Evolutionary conservation across 768 basidiomycete genomes (phyloP).

Genomic region (Naganishia antarctica): DNA sequence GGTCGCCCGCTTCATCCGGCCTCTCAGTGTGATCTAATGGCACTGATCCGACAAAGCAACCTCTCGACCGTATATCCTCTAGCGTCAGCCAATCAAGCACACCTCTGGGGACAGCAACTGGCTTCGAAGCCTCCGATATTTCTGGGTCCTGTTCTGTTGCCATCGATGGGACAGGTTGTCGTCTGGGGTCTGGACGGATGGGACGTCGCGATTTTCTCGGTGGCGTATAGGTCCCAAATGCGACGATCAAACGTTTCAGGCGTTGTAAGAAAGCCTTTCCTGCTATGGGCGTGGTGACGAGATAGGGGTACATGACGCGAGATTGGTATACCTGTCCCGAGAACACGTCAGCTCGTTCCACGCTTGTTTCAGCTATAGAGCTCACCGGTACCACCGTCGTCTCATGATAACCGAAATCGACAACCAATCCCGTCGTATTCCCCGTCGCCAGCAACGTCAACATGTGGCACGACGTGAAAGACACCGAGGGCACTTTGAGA

Average conservation of each 20-base stretch:
- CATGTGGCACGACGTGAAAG: conserved; percentile 83
- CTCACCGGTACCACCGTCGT: conserved; percentile 79
- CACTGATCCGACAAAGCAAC: conserved; percentile 73
- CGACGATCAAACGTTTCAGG: conserved; percentile 70
- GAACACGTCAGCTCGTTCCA: not conserved
- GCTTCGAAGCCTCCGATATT: too few relatives aligned
- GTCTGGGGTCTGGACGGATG: conserved; percentile 5
- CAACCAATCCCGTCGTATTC: conserved; percentile 82
- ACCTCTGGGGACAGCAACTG: not conserved
- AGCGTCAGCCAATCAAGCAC: conserved; percentile 52
- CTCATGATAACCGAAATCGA: conserved; percentile 89
- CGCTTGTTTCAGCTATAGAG: conserved; percentile 4
- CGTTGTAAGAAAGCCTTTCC: conserved; percentile 76
- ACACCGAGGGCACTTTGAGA: conserved; percentile 79
- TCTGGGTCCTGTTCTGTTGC: not conserved
- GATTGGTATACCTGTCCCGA: conserved; percentile 23
- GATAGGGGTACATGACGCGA: conserved; percentile 14
- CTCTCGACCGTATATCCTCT: conserved; percentile 83
- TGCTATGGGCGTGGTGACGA: conserved; percentile 71
- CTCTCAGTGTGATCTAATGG: conserved; percentile 43
- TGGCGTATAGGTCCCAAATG: conserved; percentile 79
- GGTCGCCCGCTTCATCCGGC: not conserved
- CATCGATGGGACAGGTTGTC: not conserved
- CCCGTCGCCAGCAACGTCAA: conserved; percentile 80
- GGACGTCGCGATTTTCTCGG: not conserved